These are phyloP conservation scores for Cladobotryum protrusum DNA, from an alignment of 2,329 filamentous ascomycete species.

Conservation along the genomic window DNA sequence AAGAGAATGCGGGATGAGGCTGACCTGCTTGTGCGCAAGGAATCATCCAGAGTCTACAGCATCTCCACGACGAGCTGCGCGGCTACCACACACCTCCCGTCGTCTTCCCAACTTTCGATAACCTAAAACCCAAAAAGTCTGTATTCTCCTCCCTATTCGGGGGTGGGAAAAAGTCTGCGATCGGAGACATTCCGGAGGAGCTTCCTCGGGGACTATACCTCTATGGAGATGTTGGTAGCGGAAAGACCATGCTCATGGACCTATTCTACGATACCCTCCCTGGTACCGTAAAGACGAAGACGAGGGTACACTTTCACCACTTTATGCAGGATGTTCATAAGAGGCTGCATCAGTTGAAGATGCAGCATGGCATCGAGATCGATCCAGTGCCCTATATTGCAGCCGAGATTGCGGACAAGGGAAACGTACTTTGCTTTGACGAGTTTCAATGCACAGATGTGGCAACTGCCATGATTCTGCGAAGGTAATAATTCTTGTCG, in stretches of 20 bases:
- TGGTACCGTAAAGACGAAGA: slow-evolving; percentile 70
- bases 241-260: slow-evolving; percentile 99
- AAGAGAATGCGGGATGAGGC: background rate
- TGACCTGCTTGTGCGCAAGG: slow-evolving; percentile 38
- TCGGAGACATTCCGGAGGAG: slow-evolving; percentile 57
- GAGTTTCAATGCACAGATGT: slow-evolving; percentile 99
- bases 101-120: slow-evolving; percentile 69
- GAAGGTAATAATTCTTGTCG: slow-evolving; percentile 44
- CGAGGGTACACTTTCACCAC: slow-evolving; percentile 95
- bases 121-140: slow-evolving; percentile 52
- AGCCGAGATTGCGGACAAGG: slow-evolving; percentile 82
- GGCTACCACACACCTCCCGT: slow-evolving; percentile 69
- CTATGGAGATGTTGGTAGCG: slow-evolving; percentile 92
- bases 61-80: slow-evolving; percentile 76
- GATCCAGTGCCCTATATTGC: slow-evolving; percentile 89
- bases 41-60: slow-evolving; percentile 83
- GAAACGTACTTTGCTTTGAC: slow-evolving; percentile 90
- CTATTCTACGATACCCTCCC: slow-evolving; percentile 93
- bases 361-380: slow-evolving; percentile 79
- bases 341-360: slow-evolving; percentile 82
- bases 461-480: slow-evolving; percentile 95
- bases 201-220: slow-evolving; percentile 89
- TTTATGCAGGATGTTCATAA: slow-evolving; percentile 99
- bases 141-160: slow-evolving; percentile 59
- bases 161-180: slow-evolving; percentile 32